Evolutionary conservation across 345 rosid species (phyloP).

Genomic region (Cardiospermum halicacabum): DNA sequence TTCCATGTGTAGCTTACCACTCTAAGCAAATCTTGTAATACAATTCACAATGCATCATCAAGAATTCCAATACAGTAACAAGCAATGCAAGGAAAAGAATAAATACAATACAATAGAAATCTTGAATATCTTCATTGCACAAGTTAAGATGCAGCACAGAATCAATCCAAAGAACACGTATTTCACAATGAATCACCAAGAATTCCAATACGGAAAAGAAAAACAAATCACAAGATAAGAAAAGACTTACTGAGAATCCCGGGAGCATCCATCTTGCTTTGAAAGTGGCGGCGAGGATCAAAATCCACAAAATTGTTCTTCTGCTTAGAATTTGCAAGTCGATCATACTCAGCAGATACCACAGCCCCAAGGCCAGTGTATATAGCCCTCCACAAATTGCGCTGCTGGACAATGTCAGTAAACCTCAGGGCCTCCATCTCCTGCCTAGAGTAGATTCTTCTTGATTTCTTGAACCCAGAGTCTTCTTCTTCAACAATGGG

Average conservation of each 20-base stretch:
- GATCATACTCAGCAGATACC: constrained; percentile 48
- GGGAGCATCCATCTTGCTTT: constrained; percentile 21
- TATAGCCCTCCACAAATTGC: constrained; percentile 53
- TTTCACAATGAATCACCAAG: no score
- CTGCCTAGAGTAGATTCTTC: constrained; percentile 44
- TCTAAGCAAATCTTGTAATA: no score
- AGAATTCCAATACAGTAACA: no score
- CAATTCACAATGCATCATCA: no score
- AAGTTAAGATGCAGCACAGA: constrained; percentile 8
- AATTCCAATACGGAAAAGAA: no score
- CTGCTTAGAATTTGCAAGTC: constrained; percentile 38
- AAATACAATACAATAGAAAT: no score
- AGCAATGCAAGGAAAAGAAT: no score
- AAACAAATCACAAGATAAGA: neutral
- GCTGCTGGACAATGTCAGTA: constrained; percentile 47
- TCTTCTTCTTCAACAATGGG: constrained; percentile 19
- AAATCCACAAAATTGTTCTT: constrained; percentile 25
- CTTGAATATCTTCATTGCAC: no score
- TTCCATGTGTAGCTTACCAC: neutral
- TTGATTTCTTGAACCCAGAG: constrained; percentile 11
- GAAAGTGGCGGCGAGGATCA: constrained; percentile 20
- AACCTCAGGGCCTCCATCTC: constrained; percentile 78
- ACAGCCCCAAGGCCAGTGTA: constrained; percentile 47
- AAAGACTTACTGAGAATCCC: constrained; percentile 38
- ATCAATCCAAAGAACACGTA: neutral